Evolutionary conservation across 441 rosid genomes (phyloP).

Genomic region (Populus tomentosa): DNA sequence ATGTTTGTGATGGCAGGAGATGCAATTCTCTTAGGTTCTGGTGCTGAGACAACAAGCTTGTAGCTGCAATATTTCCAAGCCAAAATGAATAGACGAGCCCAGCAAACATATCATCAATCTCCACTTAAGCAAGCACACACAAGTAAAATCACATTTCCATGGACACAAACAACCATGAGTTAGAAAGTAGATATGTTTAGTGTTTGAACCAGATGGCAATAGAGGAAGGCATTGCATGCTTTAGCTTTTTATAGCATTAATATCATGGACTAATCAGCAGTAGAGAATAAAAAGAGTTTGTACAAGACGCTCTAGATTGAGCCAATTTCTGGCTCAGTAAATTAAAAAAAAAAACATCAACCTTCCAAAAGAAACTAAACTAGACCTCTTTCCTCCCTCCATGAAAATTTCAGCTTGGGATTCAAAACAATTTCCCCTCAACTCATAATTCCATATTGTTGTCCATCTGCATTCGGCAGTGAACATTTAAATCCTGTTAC

Average conservation of each 20-base stretch:
- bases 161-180: too few species aligned
- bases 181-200: too few species aligned
- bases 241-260: neutral
- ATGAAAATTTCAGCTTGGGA: neutral
- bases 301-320: too few species aligned
- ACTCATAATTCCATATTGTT: neutral
- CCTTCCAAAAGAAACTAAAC: neutral
- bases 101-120: conserved; percentile 4
- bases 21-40: conserved; percentile 79
- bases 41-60: conserved; percentile 73
- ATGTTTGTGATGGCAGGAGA: conserved; percentile 80
- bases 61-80: conserved; percentile 44
- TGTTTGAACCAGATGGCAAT: neutral
- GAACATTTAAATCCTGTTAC: neutral
- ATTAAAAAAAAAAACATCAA: neutral
- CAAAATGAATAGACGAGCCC: conserved; percentile 3
- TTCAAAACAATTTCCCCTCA: neutral
- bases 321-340: neutral
- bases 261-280: neutral
- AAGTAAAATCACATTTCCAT: neutral
- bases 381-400: neutral
- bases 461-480: neutral
- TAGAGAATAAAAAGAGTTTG: neutral
- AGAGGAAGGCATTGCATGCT: neutral
- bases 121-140: neutral